Percentiles rank a stretch among this genome's conserved stretches.
These are phyloP conservation scores for Globisporangium cylindrosporum DNA, from an alignment of 352 stramenopile species.

Conservation along the genomic window DNA sequence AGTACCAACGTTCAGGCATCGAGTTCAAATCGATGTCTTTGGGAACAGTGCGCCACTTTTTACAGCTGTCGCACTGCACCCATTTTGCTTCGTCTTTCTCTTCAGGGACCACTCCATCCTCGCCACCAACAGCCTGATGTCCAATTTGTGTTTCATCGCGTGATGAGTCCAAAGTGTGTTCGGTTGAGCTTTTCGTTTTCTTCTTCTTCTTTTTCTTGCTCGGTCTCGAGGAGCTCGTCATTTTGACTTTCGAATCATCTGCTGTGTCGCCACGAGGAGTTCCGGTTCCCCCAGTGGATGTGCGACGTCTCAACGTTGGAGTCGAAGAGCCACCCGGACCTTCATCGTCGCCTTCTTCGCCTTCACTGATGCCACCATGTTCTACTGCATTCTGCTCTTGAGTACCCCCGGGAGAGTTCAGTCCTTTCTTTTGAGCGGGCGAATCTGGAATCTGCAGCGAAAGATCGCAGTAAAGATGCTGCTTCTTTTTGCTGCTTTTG, in stretches of 20 bases:
- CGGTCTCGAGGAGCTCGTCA: not conserved
- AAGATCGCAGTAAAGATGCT: constrained; percentile 7
- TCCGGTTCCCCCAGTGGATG: constrained; percentile 7
- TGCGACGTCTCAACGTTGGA: constrained; percentile 20
- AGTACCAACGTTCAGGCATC: constrained; percentile 96
- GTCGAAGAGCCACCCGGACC: constrained; percentile 21
- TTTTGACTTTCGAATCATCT: constrained; percentile 7
- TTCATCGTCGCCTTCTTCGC: constrained; percentile 57
- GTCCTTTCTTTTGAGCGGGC: constrained; percentile 10
- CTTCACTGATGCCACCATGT: constrained; percentile 30
- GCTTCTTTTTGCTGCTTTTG: constrained; percentile 15
- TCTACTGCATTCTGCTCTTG: too few species aligned
- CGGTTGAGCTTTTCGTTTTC: constrained; percentile 33
- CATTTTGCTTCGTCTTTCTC: constrained; percentile 82
- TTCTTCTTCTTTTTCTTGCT: constrained; percentile 68
- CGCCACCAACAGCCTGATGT: constrained; percentile 18
- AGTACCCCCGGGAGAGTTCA: not conserved
- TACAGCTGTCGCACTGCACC: constrained; percentile 96
- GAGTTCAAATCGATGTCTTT: constrained; percentile 82
- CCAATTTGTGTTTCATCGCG: constrained; percentile 20
- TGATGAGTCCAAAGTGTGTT: not conserved
- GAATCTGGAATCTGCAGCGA: constrained; percentile 33
- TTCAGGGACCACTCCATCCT: constrained; percentile 24
- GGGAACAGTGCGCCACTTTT: constrained; percentile 95
- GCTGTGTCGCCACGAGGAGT: constrained; percentile 10